These are phyloP conservation scores for Tricholoma bakamatsutake DNA, from an alignment of 768 basidiomycete species.

Conservation along the genomic window DNA sequence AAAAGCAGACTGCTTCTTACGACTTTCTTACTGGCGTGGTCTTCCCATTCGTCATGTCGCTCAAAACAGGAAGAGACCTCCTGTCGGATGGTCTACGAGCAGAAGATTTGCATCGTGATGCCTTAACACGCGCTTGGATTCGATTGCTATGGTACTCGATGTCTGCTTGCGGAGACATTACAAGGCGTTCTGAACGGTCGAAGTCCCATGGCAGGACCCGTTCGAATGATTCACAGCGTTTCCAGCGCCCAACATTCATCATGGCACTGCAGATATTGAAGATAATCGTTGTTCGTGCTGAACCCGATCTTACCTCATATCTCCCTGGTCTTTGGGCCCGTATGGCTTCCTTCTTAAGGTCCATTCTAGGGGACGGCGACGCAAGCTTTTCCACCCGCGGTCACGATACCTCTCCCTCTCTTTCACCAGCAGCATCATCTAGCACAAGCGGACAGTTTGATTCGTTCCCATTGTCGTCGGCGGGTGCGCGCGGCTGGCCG, in stretches of 20 bases:
- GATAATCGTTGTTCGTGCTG: slow-evolving; percentile 56
- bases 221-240: slow-evolving; percentile 16
- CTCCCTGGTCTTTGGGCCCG: slow-evolving; percentile 59
- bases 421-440: slow-evolving; percentile 52
- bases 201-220: slow-evolving; percentile 39
- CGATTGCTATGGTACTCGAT: slow-evolving; percentile 58
- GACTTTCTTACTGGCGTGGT: slow-evolving; percentile 60
- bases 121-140: slow-evolving; percentile 49
- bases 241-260: slow-evolving; percentile 37
- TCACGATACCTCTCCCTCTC: slow-evolving; percentile 36
- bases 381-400: slow-evolving; percentile 51
- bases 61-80: slow-evolving; percentile 47
- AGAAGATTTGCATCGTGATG: slow-evolving; percentile 41
- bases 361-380: slow-evolving; percentile 50
- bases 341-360: slow-evolving; percentile 47
- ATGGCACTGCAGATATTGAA: slow-evolving; percentile 65
- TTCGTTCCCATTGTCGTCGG: slow-evolving; percentile 19
- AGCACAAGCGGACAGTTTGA: slow-evolving; percentile 38
- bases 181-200: slow-evolving; percentile 29
- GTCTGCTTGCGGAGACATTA: slow-evolving; percentile 39
- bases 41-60: slow-evolving; percentile 49
- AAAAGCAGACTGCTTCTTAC: slow-evolving; percentile 48
- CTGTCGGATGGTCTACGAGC: slow-evolving; percentile 32
- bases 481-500: slow-evolving; percentile 19
- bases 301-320: slow-evolving; percentile 47